Base-by-base conservation (phyloP, 495 filamentous ascomycete species). In the Collariella sp. region DNA sequence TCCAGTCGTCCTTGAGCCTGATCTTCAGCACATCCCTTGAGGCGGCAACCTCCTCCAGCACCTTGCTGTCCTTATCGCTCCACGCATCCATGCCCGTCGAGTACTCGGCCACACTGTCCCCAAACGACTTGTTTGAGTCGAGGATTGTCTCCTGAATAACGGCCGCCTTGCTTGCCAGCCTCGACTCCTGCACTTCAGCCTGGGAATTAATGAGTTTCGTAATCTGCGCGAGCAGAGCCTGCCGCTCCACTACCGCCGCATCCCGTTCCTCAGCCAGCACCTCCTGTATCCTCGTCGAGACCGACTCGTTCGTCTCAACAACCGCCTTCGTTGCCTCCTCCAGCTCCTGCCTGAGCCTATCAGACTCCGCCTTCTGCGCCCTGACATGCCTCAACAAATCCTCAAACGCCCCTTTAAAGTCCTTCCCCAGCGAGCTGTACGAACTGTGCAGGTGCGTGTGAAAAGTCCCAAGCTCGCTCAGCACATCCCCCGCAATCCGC, bases 1-100 rank as follows among this genome's bases (percentile, higher is more conserved):
- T 82, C 87, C 89, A 96, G 61, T 97, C 91, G 54, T 87, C 81
- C 72, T 90, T 86, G 66, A 98, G 79, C 68, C 82, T 87, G 18
- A 71, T 77, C 71, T 91, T 94, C 22, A 96, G 66, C 7, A 75
- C 78, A 52, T 95, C 91, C 35, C 82, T 74, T 11, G 87, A 89
- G 63, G 77, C 80, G 16, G 77, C 63, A 12, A 95, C 80, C 18
- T 84, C 82, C 38, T 86, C 82, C 3, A 90, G 69, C 40, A 95
- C 80, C 35, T 75, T 71, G 34, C 74, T 76, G 46, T 91, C 87
- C 47, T 79, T 83, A 45, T 77, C 71, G 39, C 79, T 76, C 94
- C 89, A 96, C 34, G 71, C 62, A 45, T 89, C 80, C 77, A 96
- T 86, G 15, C 81, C 82, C 42, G 82, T 71, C 23, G 79, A 78